Percentiles rank a stretch among this genome's conserved stretches.
Evolutionary conservation across 164 flowering plant genomes (phyloP).

Genomic region (Tetracentron sinense): DNA sequence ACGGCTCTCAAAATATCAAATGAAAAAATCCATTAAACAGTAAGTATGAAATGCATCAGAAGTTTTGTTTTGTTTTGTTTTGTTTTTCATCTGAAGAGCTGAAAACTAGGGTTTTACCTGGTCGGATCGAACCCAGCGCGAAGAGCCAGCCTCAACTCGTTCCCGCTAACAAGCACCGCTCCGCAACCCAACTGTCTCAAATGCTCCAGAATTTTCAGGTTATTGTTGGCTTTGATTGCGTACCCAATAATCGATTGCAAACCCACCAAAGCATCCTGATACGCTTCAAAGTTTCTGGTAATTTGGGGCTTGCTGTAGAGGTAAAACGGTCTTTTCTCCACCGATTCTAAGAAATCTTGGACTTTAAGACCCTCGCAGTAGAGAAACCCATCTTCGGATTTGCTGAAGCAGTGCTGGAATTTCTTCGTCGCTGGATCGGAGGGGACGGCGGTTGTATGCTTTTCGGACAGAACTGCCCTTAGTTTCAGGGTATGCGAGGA

Average conservation of each 20-base stretch:
- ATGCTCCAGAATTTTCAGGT: slow-evolving; percentile 87
- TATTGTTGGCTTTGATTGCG: slow-evolving; percentile 93
- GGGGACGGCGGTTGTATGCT: slow-evolving; percentile 14
- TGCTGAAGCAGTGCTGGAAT: slow-evolving; percentile 77
- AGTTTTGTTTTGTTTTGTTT: too few species aligned
- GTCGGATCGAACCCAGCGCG: slow-evolving; percentile 92
- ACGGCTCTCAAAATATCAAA: too few species aligned
- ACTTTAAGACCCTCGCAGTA: slow-evolving; percentile 75
- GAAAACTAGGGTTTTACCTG: slow-evolving; percentile 34
- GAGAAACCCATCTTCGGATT: slow-evolving; percentile 70
- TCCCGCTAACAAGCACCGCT: slow-evolving; percentile 95
- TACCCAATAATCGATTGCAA: slow-evolving; percentile 76
- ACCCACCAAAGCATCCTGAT: slow-evolving; percentile 73
- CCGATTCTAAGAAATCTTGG: slow-evolving; percentile 57
- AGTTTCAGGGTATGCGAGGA: slow-evolving; percentile 23
- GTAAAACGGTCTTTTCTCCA: slow-evolving; percentile 81
- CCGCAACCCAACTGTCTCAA: slow-evolving; percentile 85
- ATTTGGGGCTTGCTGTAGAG: slow-evolving; percentile 88
- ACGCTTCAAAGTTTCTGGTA: slow-evolving; percentile 75
- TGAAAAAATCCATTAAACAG: too few species aligned
- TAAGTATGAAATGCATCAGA: too few species aligned
- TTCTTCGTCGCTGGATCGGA: slow-evolving; percentile 19
- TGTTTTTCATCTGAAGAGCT: background rate
- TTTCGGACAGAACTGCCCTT: slow-evolving; percentile 40
- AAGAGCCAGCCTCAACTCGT: slow-evolving; percentile 82